Evolutionary conservation across 2,329 filamentous ascomycete species (phyloP), one percentile per base, ranked within the genome.

Genomic region (Dactylonectria estremocensis): DNA sequence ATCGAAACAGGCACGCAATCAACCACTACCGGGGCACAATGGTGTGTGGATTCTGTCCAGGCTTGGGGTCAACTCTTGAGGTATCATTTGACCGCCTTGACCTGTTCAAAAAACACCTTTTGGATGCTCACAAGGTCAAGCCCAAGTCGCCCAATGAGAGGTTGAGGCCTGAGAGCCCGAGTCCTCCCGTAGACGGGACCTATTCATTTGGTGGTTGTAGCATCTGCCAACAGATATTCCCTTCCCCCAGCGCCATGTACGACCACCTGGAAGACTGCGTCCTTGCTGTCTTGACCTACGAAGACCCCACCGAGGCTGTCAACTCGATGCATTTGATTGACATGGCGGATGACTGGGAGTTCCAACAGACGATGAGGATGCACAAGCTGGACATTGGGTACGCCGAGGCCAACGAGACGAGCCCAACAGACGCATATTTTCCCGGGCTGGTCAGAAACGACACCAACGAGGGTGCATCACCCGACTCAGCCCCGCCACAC

Each of bases 201-300:
- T 28, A 28, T 28, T 4, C 24, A 28, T 28, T 28, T 22, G 43
- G 43, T 10, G 22, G 33, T 24, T 58, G 55, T 22, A 48, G 35
- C 10, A 40, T 49, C 16, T 58, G 55, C 18, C 24, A 28, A 10
- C 43, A 48, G 24, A 48, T 18, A 2, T 58, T 58, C 13, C 14
- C 35, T 5, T 20, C 22, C n/a, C 55, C 55, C 7, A 40, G 48
- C n/a, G 55, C 46, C 28, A 20, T 58, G 3, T 58, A 58, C 24
- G 55, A 58, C 28, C 55, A 58, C 20, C n/a, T 58, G 20, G 55
- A 58, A 13, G 55, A 58, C 16, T 58, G 55, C 43, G 55, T 58
- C 13, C 43, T 58, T 14, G 20, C 3, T 13, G 43, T 49, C 7
- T 24, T 58, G 5, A 49, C n/a, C 24, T 16, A 49, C 8, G 55